Percentiles rank a stretch among this genome's conserved stretches.
Evolutionary conservation across 2,329 filamentous ascomycete species (phyloP).

Genomic region (Incumbomyces delicatus): DNA sequence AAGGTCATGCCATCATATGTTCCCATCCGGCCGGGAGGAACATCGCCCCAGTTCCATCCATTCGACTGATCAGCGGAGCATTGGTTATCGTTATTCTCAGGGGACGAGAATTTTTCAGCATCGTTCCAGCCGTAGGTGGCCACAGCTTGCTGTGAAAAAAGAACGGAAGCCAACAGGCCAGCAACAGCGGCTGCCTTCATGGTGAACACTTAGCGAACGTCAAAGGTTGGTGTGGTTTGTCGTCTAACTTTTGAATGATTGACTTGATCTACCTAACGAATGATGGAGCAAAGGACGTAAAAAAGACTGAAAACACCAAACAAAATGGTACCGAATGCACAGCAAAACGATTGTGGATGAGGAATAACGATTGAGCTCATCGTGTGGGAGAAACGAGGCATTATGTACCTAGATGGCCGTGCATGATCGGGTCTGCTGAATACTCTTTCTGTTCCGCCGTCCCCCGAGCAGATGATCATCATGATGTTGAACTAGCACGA

Average conservation of each 20-base stretch:
- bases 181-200: conserved; percentile 20
- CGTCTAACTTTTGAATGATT: not conserved
- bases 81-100: conserved; percentile 64
- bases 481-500: no score
- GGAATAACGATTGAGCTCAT: not conserved
- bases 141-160: conserved; percentile 38
- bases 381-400: not conserved
- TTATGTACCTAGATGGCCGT: conserved; percentile 9
- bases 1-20: conserved; percentile 65
- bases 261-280: conserved; percentile 3
- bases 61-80: conserved; percentile 60
- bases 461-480: no score
- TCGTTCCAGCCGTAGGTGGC: conserved; percentile 40
- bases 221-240: not conserved
- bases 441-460: not conserved
- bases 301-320: not conserved
- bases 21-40: conserved; percentile 52
- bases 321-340: not conserved
- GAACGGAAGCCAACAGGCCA: conserved; percentile 36
- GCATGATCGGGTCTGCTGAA: not conserved
- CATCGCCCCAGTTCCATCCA: conserved; percentile 63
- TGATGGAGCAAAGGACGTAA: conserved; percentile 1
- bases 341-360: conserved; percentile 6
- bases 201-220: conserved; percentile 7
- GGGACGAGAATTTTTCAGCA: conserved; percentile 52